Conservation (phyloP, 208 protist species). For the Porcisia hertigi region DNA sequence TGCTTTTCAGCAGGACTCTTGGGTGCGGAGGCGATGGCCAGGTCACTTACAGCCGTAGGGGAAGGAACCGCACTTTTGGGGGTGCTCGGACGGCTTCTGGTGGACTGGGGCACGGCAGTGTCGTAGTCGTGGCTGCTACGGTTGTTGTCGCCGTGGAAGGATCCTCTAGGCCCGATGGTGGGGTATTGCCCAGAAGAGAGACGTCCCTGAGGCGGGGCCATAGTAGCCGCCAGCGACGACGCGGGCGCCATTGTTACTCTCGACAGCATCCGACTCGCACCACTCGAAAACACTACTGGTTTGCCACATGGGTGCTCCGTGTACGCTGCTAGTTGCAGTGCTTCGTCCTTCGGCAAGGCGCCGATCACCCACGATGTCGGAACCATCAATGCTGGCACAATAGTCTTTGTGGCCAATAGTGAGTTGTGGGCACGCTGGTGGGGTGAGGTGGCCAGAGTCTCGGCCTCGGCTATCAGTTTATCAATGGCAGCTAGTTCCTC, state of each 20-base stretch:
- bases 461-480: slow-evolving; percentile 24
- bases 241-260: neutral
- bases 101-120: neutral
- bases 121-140: neutral
- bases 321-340: neutral
- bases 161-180: neutral
- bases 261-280: neutral
- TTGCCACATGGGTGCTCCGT: slow-evolving; percentile 7
- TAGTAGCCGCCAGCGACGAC: neutral
- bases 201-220: neutral
- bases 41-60: neutral
- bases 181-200: neutral
- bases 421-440: neutral
- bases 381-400: slow-evolving; percentile 8
- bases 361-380: slow-evolving; percentile 15
- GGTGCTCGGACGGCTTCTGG: neutral
- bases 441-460: neutral
- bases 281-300: slow-evolving; percentile 2
- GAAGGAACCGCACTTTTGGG: neutral
- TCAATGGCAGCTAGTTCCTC: slow-evolving; percentile 45
- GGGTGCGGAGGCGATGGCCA: neutral
- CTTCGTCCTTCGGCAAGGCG: slow-evolving; percentile 11
- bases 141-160: neutral
- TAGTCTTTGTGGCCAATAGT: neutral
- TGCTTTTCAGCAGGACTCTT: neutral